Evolutionary conservation across 2,329 filamentous ascomycete species (phyloP), one percentile per base, ranked within the genome.

Genomic region (Cladophialophora carrionii): DNA sequence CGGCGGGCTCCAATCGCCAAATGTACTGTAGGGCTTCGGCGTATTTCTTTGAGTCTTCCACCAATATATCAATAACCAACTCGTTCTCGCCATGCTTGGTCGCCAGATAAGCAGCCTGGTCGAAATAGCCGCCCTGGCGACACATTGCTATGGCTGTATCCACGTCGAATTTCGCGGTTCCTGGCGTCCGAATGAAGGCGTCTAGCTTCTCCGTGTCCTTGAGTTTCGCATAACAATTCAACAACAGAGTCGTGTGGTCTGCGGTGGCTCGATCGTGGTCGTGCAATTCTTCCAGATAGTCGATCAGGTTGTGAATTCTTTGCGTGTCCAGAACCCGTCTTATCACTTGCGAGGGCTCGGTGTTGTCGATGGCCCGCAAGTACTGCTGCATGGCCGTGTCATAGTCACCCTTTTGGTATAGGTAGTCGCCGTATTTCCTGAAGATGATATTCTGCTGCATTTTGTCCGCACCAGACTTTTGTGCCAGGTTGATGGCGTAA

Each of bases 361-460:
- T 98, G 65, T 91, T 95, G 74, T 97, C 93, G 65, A 99, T 97
- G 0, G 96, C 94, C 71, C 92, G 90, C 68, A 99, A 87, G 74
- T 99, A 99, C 76, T 98, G 95, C 72, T 96, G 90, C 96, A 99
- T 99, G n/a, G 96, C 93, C 6, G 91, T 95, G 74, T 99, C 95
- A 74, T 94, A 99, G 74, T 97, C 93, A 4, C 90, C 92, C 73
- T 96, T 96, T 70, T 96, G 91, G 73, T 99, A 98, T 3, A 98
- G 79, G 73, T 94, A 91, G 75, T 99, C 95, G 12, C 94, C 95
- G 76, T 96, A 98, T 75, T 89, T 93, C 64, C 94, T 88, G 74
- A 94, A 96, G 64, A 99, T 99, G 64, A 90, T 82, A 72, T 96
- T 97, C 72, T 96, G 91, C 76, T 97, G 91, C 54, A 88, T 82